Evolutionary conservation across 495 filamentous ascomycete species (phyloP).

Genomic region (Aspergillus mulundensis): DNA sequence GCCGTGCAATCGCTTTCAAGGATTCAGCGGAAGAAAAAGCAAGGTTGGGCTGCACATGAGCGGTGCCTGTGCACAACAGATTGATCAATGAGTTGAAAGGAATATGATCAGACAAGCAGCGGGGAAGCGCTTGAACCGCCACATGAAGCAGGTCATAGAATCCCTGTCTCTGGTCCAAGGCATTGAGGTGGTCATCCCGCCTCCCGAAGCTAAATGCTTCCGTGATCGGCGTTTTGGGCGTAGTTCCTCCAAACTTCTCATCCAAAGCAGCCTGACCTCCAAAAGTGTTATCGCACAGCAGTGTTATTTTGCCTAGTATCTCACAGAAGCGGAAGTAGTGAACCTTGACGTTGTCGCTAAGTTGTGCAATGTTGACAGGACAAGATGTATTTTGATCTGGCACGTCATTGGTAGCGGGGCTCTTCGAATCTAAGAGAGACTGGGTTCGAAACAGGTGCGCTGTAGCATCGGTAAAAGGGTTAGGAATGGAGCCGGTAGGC

Average conservation of each 20-base stretch:
- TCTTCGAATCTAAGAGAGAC: slow-evolving; percentile 35
- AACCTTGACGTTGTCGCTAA: slow-evolving; percentile 72
- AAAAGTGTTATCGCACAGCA: slow-evolving; percentile 93
- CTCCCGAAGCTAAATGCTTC: slow-evolving; percentile 88
- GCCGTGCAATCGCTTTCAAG: slow-evolving; percentile 88
- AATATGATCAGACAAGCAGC: slow-evolving; percentile 85
- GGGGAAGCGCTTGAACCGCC: slow-evolving; percentile 89
- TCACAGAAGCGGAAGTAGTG: slow-evolving; percentile 91
- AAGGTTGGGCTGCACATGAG: slow-evolving; percentile 90
- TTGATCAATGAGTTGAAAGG: slow-evolving; percentile 94
- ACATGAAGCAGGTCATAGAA: slow-evolving; percentile 96
- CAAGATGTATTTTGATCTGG: slow-evolving; percentile 44
- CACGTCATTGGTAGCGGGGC: slow-evolving; percentile 23
- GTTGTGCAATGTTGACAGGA: slow-evolving; percentile 68
- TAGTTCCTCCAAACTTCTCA: slow-evolving; percentile 82
- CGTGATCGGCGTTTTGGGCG: slow-evolving; percentile 88
- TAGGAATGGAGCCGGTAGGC: slow-evolving; percentile 52
- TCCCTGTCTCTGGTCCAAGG: slow-evolving; percentile 82
- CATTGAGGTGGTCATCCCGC: slow-evolving; percentile 70
- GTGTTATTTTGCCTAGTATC: slow-evolving; percentile 89
- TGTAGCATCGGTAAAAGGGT: slow-evolving; percentile 40
- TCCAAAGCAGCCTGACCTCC: slow-evolving; percentile 93
- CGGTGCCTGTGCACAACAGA: slow-evolving; percentile 91
- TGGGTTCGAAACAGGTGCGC: slow-evolving; percentile 37
- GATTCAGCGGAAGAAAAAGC: slow-evolving; percentile 89